These are phyloP conservation scores for Tritrichomonas foetus DNA, from an alignment of 208 protist genomes.

Conservation along the genomic window DNA sequence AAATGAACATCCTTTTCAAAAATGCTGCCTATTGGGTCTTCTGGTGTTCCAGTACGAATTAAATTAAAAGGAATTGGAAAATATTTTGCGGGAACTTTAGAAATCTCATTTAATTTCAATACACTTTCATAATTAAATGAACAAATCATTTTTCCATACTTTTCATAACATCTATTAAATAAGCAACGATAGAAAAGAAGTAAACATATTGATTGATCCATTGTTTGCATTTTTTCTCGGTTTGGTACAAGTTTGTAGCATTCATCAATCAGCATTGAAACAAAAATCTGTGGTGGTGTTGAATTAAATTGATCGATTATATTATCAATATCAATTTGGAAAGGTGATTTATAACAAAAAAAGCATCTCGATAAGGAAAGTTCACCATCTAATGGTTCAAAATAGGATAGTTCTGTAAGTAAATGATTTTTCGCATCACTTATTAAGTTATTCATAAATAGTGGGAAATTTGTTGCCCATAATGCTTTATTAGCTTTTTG, in stretches of 20 bases:
- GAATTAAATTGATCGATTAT: not conserved
- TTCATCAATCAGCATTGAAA: not conserved
- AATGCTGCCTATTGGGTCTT: too few species aligned
- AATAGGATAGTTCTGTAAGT: not conserved
- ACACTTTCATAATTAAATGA: too few species aligned
- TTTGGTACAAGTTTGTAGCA: not conserved
- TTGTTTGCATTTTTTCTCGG: not conserved
- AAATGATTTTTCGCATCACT: not conserved
- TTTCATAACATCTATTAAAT: constrained; percentile 12
- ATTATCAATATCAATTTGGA: not conserved
- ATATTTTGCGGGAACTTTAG: not conserved
- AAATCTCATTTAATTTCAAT: not conserved
- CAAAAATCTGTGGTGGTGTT: not conserved
- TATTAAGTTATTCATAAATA: not conserved
- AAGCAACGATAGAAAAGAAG: not conserved
- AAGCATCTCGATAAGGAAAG: not conserved
- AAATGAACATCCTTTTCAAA: too few species aligned
- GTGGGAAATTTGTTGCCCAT: not conserved
- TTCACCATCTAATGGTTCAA: not conserved
- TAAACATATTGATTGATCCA: not conserved
- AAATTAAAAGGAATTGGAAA: too few species aligned
- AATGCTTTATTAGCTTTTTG: not conserved
- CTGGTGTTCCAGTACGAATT: too few species aligned
- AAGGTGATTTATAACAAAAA: not conserved
- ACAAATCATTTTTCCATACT: not conserved